These are phyloP conservation scores for Scheffersomyces lignosus DNA, from an alignment of 805 yeast genomes.

Conservation along the genomic window DNA sequence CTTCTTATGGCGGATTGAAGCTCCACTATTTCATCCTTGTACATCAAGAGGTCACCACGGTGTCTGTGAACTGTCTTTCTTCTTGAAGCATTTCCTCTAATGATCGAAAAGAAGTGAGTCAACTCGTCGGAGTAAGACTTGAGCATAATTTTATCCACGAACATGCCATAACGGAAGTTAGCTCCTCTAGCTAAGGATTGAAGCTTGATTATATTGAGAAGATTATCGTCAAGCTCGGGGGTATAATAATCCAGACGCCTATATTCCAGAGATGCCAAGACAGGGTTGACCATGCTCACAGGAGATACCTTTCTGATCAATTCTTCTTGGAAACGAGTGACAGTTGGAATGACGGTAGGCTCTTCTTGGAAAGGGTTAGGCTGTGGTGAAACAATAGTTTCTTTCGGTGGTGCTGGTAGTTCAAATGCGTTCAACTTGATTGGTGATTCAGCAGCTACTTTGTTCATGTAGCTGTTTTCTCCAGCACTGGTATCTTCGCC, in stretches of 20 bases:
- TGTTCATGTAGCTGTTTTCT: conserved; percentile 16
- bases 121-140: conserved; percentile 56
- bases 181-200: conserved; percentile 77
- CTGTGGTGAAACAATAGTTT: neutral
- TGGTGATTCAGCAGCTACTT: conserved; percentile 11
- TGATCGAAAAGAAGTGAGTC: conserved; percentile 46
- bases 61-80: conserved; percentile 31
- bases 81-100: conserved; percentile 49
- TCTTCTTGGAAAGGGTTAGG: neutral
- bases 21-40: conserved; percentile 30
- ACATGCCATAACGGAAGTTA: conserved; percentile 59
- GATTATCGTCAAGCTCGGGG: conserved; percentile 11
- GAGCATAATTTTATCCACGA: conserved; percentile 62
- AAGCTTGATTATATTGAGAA: conserved; percentile 43
- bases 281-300: neutral
- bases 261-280: neutral
- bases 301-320: neutral
- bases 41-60: conserved; percentile 31
- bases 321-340: neutral
- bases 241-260: neutral
- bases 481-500: conserved; percentile 18
- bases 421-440: neutral
- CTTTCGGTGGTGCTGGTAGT: neutral
- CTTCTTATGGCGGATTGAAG: conserved; percentile 42
- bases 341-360: neutral